Conservation (phyloP, 805 yeast genomes). For the Zygotorulaspora florentina region DNA sequence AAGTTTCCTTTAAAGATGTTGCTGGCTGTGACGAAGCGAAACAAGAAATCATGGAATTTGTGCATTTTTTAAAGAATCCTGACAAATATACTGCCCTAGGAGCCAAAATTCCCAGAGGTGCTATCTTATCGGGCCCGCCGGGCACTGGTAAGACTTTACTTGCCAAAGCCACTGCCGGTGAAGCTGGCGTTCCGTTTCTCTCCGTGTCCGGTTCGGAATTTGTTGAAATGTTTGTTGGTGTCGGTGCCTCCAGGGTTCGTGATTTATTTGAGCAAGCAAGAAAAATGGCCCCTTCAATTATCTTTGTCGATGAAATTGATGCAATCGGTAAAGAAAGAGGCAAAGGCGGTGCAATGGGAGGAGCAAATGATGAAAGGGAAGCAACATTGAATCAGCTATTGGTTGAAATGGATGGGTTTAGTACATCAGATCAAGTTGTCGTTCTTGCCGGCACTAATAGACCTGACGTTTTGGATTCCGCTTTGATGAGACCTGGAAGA, state of each 20-base stretch:
- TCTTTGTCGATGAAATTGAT: constrained; percentile 92
- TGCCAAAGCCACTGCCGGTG: constrained; percentile 96
- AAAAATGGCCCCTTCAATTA: constrained; percentile 83
- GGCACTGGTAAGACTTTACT: constrained; percentile 94
- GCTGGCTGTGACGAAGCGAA: constrained; percentile 96
- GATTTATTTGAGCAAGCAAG: constrained; percentile 88
- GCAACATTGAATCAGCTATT: constrained; percentile 86
- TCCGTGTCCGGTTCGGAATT: constrained; percentile 93
- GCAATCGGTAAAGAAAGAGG: constrained; percentile 88
- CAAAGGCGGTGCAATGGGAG: constrained; percentile 68
- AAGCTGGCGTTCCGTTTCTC: constrained; percentile 89
- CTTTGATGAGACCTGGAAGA: constrained; percentile 90
- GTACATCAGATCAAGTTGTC: constrained; percentile 82
- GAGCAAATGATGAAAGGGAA: constrained; percentile 90
- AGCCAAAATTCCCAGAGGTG: constrained; percentile 94
- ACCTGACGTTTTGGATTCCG: constrained; percentile 85
- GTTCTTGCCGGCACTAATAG: constrained; percentile 94
- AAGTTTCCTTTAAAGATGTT: constrained; percentile 79
- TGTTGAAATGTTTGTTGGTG: constrained; percentile 97
- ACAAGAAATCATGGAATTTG: constrained; percentile 94
- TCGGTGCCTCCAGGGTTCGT: constrained; percentile 92
- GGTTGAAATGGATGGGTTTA: constrained; percentile 95
- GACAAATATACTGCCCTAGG: constrained; percentile 80
- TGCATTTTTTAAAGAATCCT: constrained; percentile 81
- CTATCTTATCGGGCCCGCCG: constrained; percentile 90